Base-by-base conservation (phyloP, 1,284 basidiomycete genomes). In the Phylloporus sp. region DNA sequence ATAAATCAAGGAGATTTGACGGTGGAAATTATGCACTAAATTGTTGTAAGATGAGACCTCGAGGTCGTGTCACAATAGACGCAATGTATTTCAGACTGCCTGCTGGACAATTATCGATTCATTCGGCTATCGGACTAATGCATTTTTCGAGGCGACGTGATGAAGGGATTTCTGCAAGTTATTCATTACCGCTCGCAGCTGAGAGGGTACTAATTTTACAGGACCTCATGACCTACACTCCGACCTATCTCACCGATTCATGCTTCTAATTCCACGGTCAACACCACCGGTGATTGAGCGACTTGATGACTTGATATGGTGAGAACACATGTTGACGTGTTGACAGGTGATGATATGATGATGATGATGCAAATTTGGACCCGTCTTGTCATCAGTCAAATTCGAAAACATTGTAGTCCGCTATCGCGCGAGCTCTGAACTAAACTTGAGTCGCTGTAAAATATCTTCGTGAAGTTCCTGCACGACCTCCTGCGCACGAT, bases 1-100 rank as follows among this genome's bases (percentile, higher is more conserved):
- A 91, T 97, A 82, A 91, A 91, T 80, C 92, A 95, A 79, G 94
- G 94, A 65, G 95, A 97, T 81, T 84, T 97, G 75, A 89, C 91
- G 52, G 90, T 92, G 72, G 95, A 96, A 81, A 94, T 96, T 77
- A 88, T 90, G 65, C 93, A 94, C 77, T 94, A 73, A 81, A 65
- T 64, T 58, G 62, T 41, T 65, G 60, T 41, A 63, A 32, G 29
- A 64, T 63, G 32, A 45, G 62, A 25, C 41, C 41, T 35, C 39
- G 52, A 52, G 68, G 60, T 62, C 49, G 20, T 67, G 62, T 69
- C 62, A 60, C 59, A 62, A 70, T 77, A 74, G 70, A 77, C 55
- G 39, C 63, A 65, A 57, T 77, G 69, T 78, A 78, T 67, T 74
- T 63, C 71, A 72, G 60, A 65, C n/a, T 62, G 61, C 68, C 65